phyloP scores from a whole-genome alignment of 108 stramenopile genomes.

The Cyclotella baltica region DNA sequence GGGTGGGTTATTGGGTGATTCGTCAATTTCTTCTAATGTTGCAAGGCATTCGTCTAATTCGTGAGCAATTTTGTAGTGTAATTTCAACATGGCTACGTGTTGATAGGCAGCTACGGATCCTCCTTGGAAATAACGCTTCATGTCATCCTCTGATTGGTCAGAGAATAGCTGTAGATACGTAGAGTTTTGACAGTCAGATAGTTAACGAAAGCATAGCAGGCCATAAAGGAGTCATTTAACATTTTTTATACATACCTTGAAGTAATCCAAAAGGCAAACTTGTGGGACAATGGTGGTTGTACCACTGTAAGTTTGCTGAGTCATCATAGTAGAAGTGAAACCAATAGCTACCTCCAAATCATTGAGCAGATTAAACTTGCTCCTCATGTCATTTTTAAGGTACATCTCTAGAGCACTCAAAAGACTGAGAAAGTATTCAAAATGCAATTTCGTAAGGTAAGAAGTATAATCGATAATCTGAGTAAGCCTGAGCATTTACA shows the following conservation, averaged over 20 bases:
- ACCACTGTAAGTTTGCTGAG: constrained; percentile 67
- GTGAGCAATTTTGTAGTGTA: constrained; percentile 84
- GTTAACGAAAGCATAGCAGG: too few relatives aligned
- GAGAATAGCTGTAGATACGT: constrained; percentile 51
- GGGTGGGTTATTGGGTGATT: constrained; percentile 38
- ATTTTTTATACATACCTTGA: constrained; percentile 57
- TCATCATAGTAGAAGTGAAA: constrained; percentile 83
- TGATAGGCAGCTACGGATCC: constrained; percentile 87
- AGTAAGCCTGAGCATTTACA: constrained; percentile 60
- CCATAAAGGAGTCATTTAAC: too few relatives aligned
- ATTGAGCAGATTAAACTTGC: constrained; percentile 83
- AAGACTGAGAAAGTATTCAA: constrained; percentile 13
- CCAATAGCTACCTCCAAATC: constrained; percentile 90
- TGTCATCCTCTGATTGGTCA: constrained; percentile 60
- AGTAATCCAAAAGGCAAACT: constrained; percentile 75
- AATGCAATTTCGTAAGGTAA: background rate
- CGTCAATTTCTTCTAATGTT: constrained; percentile 58
- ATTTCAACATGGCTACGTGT: constrained; percentile 82
- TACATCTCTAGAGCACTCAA: constrained; percentile 65
- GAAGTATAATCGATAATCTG: background rate
- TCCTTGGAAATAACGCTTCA: constrained; percentile 73
- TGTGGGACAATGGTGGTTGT: constrained; percentile 90
- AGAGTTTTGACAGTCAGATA: too few relatives aligned
- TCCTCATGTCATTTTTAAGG: constrained; percentile 84
- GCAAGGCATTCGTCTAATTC: constrained; percentile 87